Evolutionary conservation across 352 stramenopile genomes (phyloP).

Genomic region (Phytophthora idaei): DNA sequence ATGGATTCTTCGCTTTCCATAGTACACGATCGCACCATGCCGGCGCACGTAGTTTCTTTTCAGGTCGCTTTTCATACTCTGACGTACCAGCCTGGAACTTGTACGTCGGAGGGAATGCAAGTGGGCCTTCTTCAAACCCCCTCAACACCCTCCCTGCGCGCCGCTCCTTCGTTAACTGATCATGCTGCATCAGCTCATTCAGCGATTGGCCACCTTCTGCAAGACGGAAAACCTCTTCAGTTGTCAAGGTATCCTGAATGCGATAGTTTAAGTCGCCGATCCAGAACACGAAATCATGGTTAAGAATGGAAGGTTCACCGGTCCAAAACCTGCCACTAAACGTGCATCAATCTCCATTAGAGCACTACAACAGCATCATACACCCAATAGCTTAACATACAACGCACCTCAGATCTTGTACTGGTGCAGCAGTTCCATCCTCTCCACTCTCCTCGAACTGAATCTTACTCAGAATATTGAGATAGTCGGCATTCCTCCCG

Average conservation of each 20-base stretch:
- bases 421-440: conserved; percentile 14
- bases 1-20: conserved; percentile 69
- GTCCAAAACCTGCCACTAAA: conserved; percentile 47
- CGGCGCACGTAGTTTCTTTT: conserved; percentile 99
- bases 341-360: not conserved
- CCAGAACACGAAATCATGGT: conserved; percentile 99
- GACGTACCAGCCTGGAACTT: conserved; percentile 97
- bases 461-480: conserved; percentile 97
- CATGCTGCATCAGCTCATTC: conserved; percentile 43
- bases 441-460: conserved; percentile 84
- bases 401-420: conserved; percentile 42
- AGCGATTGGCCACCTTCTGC: conserved; percentile 48
- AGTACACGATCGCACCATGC: conserved; percentile 95
- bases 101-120: conserved; percentile 97
- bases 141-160: conserved; percentile 77
- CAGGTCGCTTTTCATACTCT: conserved; percentile 96
- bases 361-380: not conserved
- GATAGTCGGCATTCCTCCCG: conserved; percentile 97
- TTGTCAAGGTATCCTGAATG: conserved; percentile 79
- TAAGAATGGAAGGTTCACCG: conserved; percentile 83
- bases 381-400: too few species aligned
- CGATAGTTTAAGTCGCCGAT: conserved; percentile 93
- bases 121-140: conserved; percentile 89
- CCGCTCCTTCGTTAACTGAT: conserved; percentile 79
- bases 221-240: conserved; percentile 76